A percentile compares a stretch with the other conserved stretches of the same genome.
Conservation (phyloP, 2,329 filamentous ascomycete species). For the Cercospora sp. region DNA sequence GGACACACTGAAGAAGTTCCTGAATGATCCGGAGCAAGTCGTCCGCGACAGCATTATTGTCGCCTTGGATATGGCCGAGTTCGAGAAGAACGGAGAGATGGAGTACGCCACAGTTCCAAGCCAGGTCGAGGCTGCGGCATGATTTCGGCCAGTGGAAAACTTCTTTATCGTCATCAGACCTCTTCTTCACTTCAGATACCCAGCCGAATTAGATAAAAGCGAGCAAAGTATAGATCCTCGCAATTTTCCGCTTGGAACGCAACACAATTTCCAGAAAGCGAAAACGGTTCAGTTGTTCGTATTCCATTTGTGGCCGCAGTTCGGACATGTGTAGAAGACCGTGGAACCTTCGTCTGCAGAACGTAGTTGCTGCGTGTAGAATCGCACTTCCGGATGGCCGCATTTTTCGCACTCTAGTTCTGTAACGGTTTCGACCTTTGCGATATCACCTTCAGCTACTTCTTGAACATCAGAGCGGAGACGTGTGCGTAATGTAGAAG, state of each 20-base stretch:
- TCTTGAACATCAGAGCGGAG: constrained; percentile 76
- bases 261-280: neutral
- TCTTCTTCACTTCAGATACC: constrained; percentile 8
- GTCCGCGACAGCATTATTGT: constrained; percentile 94
- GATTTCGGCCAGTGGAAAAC: neutral
- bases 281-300: constrained; percentile 57
- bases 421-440: constrained; percentile 64
- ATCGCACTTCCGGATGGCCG: constrained; percentile 78
- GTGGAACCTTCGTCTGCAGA: constrained; percentile 95
- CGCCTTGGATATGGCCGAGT: constrained; percentile 96
- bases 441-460: constrained; percentile 68
- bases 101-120: constrained; percentile 88
- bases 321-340: constrained; percentile 78
- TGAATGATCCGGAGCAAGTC: constrained; percentile 88
- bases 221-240: neutral
- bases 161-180: neutral
- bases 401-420: constrained; percentile 76
- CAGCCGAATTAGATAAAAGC: neutral
- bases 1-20: constrained; percentile 75
- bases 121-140: constrained; percentile 29
- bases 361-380: constrained; percentile 79
- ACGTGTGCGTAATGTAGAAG: constrained; percentile 83
- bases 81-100: constrained; percentile 81
- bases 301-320: constrained; percentile 77
- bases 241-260: neutral